phyloP scores from a whole-genome alignment of 2,329 filamentous ascomycete species.

The Stagonosporopsis chrysanthemi region DNA sequence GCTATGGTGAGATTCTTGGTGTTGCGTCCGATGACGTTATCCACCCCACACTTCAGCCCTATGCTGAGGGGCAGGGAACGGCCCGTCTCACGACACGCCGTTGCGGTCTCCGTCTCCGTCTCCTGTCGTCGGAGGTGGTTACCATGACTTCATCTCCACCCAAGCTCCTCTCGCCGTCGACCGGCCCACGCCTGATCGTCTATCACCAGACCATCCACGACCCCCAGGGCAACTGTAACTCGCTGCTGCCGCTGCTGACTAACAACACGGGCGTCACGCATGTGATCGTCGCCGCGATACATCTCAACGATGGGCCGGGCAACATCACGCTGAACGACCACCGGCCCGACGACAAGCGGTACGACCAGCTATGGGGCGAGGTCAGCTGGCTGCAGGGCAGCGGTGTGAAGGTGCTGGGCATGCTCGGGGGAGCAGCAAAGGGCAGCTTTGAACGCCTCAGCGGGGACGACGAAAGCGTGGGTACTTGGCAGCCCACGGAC shows the following conservation, averaged over 20 bases:
- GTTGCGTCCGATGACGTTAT: constrained; percentile 34
- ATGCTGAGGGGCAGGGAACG: constrained; percentile 19
- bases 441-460: constrained; percentile 69
- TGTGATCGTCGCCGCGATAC: constrained; percentile 85
- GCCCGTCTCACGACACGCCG: constrained; percentile 8
- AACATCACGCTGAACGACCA: constrained; percentile 83
- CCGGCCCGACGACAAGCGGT: constrained; percentile 70
- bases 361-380: constrained; percentile 80
- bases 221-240: constrained; percentile 62
- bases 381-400: constrained; percentile 72
- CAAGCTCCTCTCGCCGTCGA: constrained; percentile 44
- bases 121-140: constrained; percentile 9
- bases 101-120: constrained; percentile 7
- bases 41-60: constrained; percentile 44
- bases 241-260: constrained; percentile 67
- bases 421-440: constrained; percentile 85
- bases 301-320: constrained; percentile 74
- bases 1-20: constrained; percentile 16
- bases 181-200: constrained; percentile 57
- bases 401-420: constrained; percentile 81
- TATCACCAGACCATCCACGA: constrained; percentile 73
- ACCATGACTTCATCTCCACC: constrained; percentile 40
- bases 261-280: constrained; percentile 74
- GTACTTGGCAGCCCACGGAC: background rate
- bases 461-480: constrained; percentile 44